Evolutionary conservation across 345 rosid genomes (phyloP), one percentile per base, ranked within the genome.

Genomic region (Capsella bursapastoris): DNA sequence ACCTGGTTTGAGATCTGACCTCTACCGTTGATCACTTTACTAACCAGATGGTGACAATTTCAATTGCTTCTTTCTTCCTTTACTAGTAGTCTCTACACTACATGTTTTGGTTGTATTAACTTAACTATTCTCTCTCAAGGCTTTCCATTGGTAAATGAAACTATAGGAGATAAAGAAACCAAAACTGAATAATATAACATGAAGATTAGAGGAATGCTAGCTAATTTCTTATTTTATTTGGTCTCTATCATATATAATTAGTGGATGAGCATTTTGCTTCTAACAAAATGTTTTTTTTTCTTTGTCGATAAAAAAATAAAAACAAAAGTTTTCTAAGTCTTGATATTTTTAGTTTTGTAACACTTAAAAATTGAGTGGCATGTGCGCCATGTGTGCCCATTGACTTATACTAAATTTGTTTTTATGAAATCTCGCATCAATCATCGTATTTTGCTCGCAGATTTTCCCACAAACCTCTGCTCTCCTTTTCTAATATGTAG

Each of bases 351-450:
- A 11, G 4, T 4, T 43, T 12, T 43, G 14, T 11, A 3, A 5
- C 5, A 43, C 13, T 43, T 43, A 34, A 53, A 68, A 68, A 34
- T 22, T 12, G 44, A 71, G 69, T 43, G 68, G 64, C 81, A 78
- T 77, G 67, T 77, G 76, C 62, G 72, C 76, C 72, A 57, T 71
- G 77, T 78, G 73, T 59, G 57, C 50, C 44, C 64, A 57, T 66
- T 71, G 76, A 71, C 81, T 70, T 43, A 25, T 65, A 65, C 13
- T 34, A 34, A 34, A 34, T 49, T 49, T 49, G 43, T 66, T 43
- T 29, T 43, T 29, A 64, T 11, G 41, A 57, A 58, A 72, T 78
- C 77, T 71, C 68, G 73, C 64, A 51, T 71, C 76, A 65, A 78
- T 71, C 77, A 57, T 78, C 73, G 73, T 66, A 66, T 71, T 58